Conservation (phyloP, 176 grass and related monocot genomes). For the Luzula sylvatica region DNA sequence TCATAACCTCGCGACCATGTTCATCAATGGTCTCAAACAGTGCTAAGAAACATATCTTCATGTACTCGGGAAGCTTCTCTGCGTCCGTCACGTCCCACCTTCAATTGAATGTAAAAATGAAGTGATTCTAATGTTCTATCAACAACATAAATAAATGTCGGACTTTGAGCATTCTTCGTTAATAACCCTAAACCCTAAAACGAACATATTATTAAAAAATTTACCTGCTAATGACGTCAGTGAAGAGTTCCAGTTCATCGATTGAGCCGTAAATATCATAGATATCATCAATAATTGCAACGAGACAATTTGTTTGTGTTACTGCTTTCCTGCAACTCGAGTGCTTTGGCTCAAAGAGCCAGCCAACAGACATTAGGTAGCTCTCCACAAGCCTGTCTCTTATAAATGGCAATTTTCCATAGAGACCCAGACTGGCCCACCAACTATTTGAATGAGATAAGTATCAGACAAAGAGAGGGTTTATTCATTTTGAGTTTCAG, state of each 20-base stretch:
- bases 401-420: no score
- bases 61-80: conserved; percentile 5
- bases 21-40: conserved; percentile 12
- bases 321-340: background rate
- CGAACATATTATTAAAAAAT: conserved; percentile 4
- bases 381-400: conserved; percentile 13
- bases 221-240: background rate
- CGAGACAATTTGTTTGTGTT: conserved; percentile 14
- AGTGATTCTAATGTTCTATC: background rate
- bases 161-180: background rate
- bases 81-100: conserved; percentile 1
- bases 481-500: background rate
- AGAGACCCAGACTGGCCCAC: no score
- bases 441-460: background rate
- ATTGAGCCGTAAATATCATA: no score
- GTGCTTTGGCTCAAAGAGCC: background rate
- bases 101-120: background rate
- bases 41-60: conserved; percentile 1
- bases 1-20: no score
- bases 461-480: background rate
- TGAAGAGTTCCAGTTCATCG: no score
- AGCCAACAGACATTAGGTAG: background rate
- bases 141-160: background rate
- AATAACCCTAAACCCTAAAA: background rate
- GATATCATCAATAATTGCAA: no score